Evolutionary conservation across 768 basidiomycete genomes (phyloP).

Genomic region (Boletus rubropictus): DNA sequence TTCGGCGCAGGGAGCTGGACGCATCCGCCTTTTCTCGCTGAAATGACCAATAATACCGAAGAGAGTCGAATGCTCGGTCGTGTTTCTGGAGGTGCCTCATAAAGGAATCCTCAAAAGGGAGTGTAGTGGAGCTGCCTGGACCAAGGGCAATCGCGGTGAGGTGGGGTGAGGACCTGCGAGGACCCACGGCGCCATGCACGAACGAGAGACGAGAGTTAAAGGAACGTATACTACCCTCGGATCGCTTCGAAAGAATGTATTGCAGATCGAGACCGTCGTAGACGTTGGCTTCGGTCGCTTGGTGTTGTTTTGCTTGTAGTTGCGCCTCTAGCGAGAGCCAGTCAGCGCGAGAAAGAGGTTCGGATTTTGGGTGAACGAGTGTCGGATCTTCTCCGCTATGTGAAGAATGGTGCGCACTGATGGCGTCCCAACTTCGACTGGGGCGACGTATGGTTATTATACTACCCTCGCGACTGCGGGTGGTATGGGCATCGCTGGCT

Average conservation of each 20-base stretch:
- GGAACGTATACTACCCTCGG: slow-evolving; percentile 33
- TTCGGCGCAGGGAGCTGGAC: slow-evolving; percentile 21
- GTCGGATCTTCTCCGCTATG: slow-evolving; percentile 18
- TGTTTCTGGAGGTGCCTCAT: slow-evolving; percentile 29
- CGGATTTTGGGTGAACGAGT: slow-evolving; percentile 42
- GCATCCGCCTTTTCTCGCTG: slow-evolving; percentile 45
- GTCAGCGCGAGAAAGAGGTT: slow-evolving; percentile 38
- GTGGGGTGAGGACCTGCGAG: slow-evolving; percentile 23
- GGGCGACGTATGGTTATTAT: slow-evolving; percentile 53
- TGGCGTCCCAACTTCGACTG: slow-evolving; percentile 56
- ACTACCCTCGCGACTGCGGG: slow-evolving; percentile 53
- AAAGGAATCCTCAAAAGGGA: slow-evolving; percentile 39
- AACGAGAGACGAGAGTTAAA: slow-evolving; percentile 22
- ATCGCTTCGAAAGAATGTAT: slow-evolving; percentile 35
- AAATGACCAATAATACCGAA: slow-evolving; percentile 54
- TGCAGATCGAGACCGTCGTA: slow-evolving; percentile 41
- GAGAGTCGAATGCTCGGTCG: slow-evolving; percentile 41
- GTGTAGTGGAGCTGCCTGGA: slow-evolving; percentile 32
- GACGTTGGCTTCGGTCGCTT: background rate
- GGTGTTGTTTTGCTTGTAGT: slow-evolving; percentile 22
- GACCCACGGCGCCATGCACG: background rate
- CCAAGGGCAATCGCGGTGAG: slow-evolving; percentile 16
- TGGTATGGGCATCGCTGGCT: slow-evolving; percentile 18
- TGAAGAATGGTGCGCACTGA: slow-evolving; percentile 19
- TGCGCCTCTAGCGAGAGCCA: slow-evolving; percentile 50